Conservation (phyloP, 148 eudicot genomes). For the Chenopodium berlandieri region DNA sequence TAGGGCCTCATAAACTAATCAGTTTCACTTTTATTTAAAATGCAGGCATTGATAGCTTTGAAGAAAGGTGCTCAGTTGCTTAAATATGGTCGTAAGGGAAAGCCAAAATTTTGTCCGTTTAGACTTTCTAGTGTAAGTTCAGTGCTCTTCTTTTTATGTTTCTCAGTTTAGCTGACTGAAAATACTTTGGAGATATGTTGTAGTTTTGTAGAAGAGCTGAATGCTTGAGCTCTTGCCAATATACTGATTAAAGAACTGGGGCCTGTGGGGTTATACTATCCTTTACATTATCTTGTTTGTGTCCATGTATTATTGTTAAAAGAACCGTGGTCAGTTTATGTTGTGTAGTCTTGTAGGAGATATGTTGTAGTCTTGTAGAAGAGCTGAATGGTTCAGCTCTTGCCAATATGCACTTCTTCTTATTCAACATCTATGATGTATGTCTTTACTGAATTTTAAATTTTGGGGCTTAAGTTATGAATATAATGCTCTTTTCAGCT, state of each 20-base stretch:
- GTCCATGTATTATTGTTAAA: neutral
- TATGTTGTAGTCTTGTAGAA: too few relatives aligned
- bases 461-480: neutral
- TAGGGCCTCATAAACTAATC: neutral
- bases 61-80: conserved; percentile 94
- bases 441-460: neutral
- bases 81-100: conserved; percentile 97
- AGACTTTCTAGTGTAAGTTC: conserved; percentile 85
- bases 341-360: too few relatives aligned
- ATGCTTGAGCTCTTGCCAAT: too few relatives aligned
- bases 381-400: neutral
- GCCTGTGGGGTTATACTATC: neutral
- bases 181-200: too few relatives aligned
- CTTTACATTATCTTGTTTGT: neutral
- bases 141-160: conserved; percentile 6
- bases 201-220: neutral
- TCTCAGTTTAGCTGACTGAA: neutral
- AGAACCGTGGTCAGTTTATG: too few relatives aligned
- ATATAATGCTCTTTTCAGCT: neutral
- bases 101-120: conserved; percentile 89
- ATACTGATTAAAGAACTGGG: neutral
- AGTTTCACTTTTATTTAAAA: conserved; percentile 7
- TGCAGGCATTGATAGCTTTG: conserved; percentile 81
- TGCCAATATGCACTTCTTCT: neutral
- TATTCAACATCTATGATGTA: neutral